Conservation (phyloP, 2,329 filamentous ascomycete genomes). For the Ophiostoma triangulosporum region DNA sequence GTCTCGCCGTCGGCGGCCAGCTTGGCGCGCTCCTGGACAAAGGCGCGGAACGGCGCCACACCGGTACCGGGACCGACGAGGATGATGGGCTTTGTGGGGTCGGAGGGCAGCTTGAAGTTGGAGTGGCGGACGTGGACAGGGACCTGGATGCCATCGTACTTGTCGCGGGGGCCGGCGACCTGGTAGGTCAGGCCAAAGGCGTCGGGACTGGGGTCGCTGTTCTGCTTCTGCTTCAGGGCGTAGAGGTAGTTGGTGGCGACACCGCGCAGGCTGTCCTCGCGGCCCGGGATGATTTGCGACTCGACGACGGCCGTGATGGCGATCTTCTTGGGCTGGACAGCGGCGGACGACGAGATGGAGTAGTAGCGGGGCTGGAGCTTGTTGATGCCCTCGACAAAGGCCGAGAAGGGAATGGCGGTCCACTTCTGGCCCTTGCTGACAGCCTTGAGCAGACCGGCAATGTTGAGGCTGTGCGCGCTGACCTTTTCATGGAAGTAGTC, state of each 20-base stretch:
- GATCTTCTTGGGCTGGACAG: conserved; percentile 88
- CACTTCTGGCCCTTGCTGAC: conserved; percentile 64
- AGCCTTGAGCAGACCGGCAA: conserved; percentile 67
- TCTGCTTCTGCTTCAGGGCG: conserved; percentile 92
- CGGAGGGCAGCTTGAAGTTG: conserved; percentile 97
- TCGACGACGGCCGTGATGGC: conserved; percentile 93
- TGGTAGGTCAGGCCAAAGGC: conserved; percentile 77
- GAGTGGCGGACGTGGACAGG: conserved; percentile 94
- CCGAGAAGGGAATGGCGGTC: conserved; percentile 79
- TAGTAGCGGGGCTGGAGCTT: conserved; percentile 98
- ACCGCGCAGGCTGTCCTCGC: conserved; percentile 69
- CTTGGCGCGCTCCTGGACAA: conserved; percentile 84
- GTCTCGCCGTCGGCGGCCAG: conserved; percentile 66
- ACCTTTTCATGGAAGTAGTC: conserved; percentile 89
- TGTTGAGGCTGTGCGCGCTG: conserved; percentile 70
- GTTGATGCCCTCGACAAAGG: conserved; percentile 82
- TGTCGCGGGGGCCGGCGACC: conserved; percentile 81
- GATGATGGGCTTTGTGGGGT: conserved; percentile 85
- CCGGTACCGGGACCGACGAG: conserved; percentile 94
- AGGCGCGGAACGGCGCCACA: conserved; percentile 90
- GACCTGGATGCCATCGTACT: conserved; percentile 90
- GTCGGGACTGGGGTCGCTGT: conserved; percentile 69
- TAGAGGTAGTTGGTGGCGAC: conserved; percentile 95
- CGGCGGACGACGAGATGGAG: conserved; percentile 93
- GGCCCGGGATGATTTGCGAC: conserved; percentile 62